These are phyloP conservation scores for Nectriaceae sp. DNA, from an alignment of 2,329 filamentous ascomycete species.

Conservation along the genomic window DNA sequence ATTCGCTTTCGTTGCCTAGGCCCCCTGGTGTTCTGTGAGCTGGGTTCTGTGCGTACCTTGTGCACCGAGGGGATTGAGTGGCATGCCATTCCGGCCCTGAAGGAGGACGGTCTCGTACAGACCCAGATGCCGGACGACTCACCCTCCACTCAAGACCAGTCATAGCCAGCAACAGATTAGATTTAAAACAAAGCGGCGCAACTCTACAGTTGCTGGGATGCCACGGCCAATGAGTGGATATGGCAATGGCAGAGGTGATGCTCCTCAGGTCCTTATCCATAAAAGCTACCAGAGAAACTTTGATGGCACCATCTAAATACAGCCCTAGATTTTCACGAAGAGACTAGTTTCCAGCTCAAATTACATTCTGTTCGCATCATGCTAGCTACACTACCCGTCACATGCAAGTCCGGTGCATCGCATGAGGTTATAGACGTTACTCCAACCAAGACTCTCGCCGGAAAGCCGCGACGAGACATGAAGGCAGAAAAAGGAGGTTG, in stretches of 20 bases:
- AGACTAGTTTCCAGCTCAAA: too few relatives aligned
- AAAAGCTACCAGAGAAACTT: too few relatives aligned
- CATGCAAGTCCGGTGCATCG: too few relatives aligned
- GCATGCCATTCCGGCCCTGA: background rate
- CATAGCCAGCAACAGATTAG: background rate
- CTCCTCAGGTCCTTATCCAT: too few relatives aligned
- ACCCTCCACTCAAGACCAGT: background rate
- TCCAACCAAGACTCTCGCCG: too few relatives aligned
- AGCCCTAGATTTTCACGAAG: too few relatives aligned
- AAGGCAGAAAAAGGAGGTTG: too few relatives aligned
- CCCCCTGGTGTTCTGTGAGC: constrained; percentile 13
- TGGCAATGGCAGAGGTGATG: background rate
- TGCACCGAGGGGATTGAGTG: background rate
- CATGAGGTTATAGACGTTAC: too few relatives aligned
- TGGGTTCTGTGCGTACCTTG: background rate
- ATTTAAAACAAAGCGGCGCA: background rate
- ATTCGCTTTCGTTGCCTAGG: background rate
- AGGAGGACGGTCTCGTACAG: background rate
- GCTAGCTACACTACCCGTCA: too few relatives aligned
- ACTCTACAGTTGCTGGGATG: background rate
- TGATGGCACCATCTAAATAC: too few relatives aligned
- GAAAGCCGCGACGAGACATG: too few relatives aligned
- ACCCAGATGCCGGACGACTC: background rate
- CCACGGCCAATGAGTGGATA: background rate
- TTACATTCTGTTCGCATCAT: too few relatives aligned